Conservation (phyloP, 2,329 filamentous ascomycete genomes). For the Calonectria crousiana region DNA sequence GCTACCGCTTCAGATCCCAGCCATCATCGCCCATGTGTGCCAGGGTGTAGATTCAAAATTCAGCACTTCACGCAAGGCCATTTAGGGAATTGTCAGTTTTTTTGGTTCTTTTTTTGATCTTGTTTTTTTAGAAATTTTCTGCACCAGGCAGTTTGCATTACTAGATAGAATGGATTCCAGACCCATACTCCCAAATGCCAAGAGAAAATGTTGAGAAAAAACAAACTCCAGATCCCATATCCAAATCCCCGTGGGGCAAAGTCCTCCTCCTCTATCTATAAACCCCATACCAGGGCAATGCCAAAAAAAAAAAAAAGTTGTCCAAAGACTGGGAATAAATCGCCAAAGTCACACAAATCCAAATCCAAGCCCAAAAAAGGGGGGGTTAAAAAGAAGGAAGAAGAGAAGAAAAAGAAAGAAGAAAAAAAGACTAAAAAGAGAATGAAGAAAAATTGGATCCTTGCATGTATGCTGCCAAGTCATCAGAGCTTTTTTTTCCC, state of each 20-base stretch:
- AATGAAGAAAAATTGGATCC: slow-evolving; percentile 22
- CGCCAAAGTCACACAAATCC: slow-evolving; percentile 29
- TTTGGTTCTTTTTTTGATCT: slow-evolving; percentile 11
- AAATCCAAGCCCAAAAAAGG: slow-evolving; percentile 19
- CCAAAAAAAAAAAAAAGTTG: slow-evolving; percentile 12
- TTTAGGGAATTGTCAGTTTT: background rate
- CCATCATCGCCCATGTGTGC: background rate
- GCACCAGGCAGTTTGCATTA: slow-evolving; percentile 43
- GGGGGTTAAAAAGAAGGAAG: background rate
- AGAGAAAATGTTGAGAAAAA: background rate
- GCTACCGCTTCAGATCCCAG: background rate
- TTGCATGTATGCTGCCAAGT: slow-evolving; percentile 26
- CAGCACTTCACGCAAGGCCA: background rate
- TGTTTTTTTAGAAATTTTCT: slow-evolving; percentile 30
- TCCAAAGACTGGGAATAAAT: slow-evolving; percentile 28
- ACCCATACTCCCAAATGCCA: slow-evolving; percentile 28
- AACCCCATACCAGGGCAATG: slow-evolving; percentile 26
- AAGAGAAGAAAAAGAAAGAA: background rate
- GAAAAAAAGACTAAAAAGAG: background rate
- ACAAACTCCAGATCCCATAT: background rate
- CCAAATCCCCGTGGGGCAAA: slow-evolving; percentile 23
- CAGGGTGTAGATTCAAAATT: background rate
- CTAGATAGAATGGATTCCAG: slow-evolving; percentile 37
- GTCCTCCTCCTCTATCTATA: slow-evolving; percentile 32
- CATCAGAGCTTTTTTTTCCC: slow-evolving; percentile 9